These are phyloP conservation scores for Aspergillus incahuasiensis DNA, from an alignment of 495 filamentous ascomycete species.

Conservation along the genomic window DNA sequence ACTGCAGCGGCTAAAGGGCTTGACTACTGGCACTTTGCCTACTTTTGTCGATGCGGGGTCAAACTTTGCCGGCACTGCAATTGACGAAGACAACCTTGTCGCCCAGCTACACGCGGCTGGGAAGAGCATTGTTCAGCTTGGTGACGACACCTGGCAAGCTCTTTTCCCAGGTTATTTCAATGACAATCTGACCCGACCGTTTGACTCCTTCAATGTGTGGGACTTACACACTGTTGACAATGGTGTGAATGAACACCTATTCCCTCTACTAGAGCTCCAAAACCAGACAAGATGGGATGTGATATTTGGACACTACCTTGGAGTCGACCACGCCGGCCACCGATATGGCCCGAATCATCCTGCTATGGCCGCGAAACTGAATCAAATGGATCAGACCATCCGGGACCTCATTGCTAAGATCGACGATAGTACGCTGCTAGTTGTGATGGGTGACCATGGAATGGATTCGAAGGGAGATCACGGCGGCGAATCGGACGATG, in stretches of 20 bases:
- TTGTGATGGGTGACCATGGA: conserved; percentile 97
- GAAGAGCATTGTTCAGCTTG: conserved; percentile 84
- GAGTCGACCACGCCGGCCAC: conserved; percentile 96
- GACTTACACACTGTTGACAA: conserved; percentile 96
- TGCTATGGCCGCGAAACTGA: conserved; percentile 84
- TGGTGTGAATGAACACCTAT: conserved; percentile 87
- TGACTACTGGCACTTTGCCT: conserved; percentile 92
- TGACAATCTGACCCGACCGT: conserved; percentile 72
- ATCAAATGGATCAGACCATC: conserved; percentile 84
- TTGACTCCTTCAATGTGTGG: conserved; percentile 98
- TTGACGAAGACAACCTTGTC: conserved; percentile 93
- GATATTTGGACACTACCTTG: conserved; percentile 86
- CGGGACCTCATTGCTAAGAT: conserved; percentile 63
- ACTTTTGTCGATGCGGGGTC: conserved; percentile 92
- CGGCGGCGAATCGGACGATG: conserved; percentile 91
- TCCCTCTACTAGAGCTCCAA: conserved; percentile 67
- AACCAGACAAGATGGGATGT: conserved; percentile 79
- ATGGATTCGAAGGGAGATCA: conserved; percentile 98
- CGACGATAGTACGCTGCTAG: conserved; percentile 80
- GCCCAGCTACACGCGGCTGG: conserved; percentile 75
- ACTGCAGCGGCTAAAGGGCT: conserved; percentile 83
- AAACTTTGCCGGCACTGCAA: conserved; percentile 94
- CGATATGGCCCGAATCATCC: conserved; percentile 90
- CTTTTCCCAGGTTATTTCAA: conserved; percentile 92
- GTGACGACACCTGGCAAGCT: conserved; percentile 93